A percentile compares a stretch with the other conserved stretches of the same genome.
Conservation (phyloP, 495 filamentous ascomycete genomes). For the Rostrohypoxylon terebratum region DNA sequence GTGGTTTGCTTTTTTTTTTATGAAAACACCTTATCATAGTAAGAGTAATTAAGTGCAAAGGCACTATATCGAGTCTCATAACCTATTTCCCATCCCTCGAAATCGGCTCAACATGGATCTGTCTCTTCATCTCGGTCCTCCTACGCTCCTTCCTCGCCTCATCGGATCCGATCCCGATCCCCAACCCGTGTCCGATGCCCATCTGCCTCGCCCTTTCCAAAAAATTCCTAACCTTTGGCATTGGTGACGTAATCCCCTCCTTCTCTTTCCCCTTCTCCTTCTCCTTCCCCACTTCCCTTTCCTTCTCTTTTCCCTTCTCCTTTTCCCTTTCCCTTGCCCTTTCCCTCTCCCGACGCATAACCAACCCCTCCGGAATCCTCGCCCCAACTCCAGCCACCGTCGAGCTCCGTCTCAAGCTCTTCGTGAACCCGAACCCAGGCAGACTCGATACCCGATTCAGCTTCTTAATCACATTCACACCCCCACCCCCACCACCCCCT, state of each 20-base stretch:
- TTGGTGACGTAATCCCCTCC: neutral
- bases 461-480: neutral
- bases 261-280: neutral
- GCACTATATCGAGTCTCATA: no score
- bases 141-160: constrained; percentile 43
- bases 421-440: constrained; percentile 21
- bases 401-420: neutral
- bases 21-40: no score
- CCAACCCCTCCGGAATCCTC: neutral
- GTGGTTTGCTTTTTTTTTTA: no score
- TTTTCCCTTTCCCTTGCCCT: neutral
- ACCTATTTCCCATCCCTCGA: neutral
- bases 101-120: constrained; percentile 32
- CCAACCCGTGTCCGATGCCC: constrained; percentile 21
- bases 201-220: constrained; percentile 43
- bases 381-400: neutral
- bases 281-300: neutral
- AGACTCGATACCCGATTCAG: constrained; percentile 27
- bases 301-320: neutral
- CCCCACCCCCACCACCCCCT: neutral
- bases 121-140: constrained; percentile 40
- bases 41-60: neutral
- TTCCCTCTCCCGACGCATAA: neutral
- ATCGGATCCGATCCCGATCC: constrained; percentile 31
- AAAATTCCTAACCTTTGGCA: constrained; percentile 37